Conservation (phyloP, 2,329 filamentous ascomycete species). For the Talaromyces sp. region DNA sequence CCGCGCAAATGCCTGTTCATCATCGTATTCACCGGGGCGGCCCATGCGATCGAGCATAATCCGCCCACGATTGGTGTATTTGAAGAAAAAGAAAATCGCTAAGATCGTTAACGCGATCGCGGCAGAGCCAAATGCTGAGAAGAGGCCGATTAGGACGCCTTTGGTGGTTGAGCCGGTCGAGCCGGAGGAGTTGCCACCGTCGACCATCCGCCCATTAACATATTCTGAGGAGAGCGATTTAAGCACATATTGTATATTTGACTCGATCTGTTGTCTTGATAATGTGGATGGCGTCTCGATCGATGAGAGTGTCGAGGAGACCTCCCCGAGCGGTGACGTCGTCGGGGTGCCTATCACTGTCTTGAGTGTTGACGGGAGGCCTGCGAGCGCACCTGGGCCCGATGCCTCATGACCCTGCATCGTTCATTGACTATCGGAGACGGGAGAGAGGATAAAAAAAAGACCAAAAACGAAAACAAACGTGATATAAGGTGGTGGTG, state of each 20-base stretch:
- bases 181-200: constrained; percentile 48
- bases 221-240: constrained; percentile 29
- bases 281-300: constrained; percentile 14
- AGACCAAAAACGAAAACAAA: background rate
- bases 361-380: constrained; percentile 38
- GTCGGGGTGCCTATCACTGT: constrained; percentile 35
- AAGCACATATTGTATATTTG: constrained; percentile 46
- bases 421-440: constrained; percentile 36
- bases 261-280: constrained; percentile 24
- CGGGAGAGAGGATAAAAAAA: background rate
- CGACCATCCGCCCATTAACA: constrained; percentile 24
- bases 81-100: constrained; percentile 86
- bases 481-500: background rate
- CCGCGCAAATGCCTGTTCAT: constrained; percentile 90
- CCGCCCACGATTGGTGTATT: constrained; percentile 82
- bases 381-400: constrained; percentile 39
- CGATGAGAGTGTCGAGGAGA: constrained; percentile 14
- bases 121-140: constrained; percentile 92
- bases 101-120: constrained; percentile 79
- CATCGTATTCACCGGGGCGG: constrained; percentile 92
- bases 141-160: constrained; percentile 90
- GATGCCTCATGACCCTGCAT: constrained; percentile 45
- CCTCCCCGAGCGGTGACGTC: constrained; percentile 28
- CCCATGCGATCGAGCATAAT: constrained; percentile 94
- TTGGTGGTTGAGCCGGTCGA: constrained; percentile 65